Evolutionary conservation across 129 eudicot genomes (phyloP).

Genomic region (Flaveria bidentis): DNA sequence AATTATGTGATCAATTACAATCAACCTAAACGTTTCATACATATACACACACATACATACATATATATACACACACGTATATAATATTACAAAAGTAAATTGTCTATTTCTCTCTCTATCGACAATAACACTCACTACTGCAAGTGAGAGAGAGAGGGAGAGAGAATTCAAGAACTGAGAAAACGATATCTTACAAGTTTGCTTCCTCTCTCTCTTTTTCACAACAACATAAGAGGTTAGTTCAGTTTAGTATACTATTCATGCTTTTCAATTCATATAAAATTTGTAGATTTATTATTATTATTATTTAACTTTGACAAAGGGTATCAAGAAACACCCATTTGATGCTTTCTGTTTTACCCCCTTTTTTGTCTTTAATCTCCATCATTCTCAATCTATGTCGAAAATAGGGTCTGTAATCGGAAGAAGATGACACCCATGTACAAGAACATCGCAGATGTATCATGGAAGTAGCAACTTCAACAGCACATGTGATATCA

Average conservation of each 20-base stretch:
- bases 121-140: constrained; percentile 48
- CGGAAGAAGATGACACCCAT: constrained; percentile 32
- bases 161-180: constrained; percentile 28
- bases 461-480: constrained; percentile 55
- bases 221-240: constrained; percentile 42
- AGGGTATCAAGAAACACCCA: constrained; percentile 28
- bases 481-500: background rate
- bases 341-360: constrained; percentile 39
- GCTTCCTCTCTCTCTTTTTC: constrained; percentile 35
- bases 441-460: constrained; percentile 18
- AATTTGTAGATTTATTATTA: constrained; percentile 2
- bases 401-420: constrained; percentile 36
- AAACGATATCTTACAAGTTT: constrained; percentile 35
- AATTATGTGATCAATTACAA: constrained; percentile 4
- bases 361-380: constrained; percentile 41
- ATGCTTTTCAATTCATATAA: constrained; percentile 37
- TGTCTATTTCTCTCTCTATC: constrained; percentile 50
- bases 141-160: constrained; percentile 30
- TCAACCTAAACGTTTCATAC: background rate
- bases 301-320: constrained; percentile 10
- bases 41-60: background rate
- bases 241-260: constrained; percentile 29
- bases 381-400: constrained; percentile 34
- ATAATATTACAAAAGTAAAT: constrained; percentile 24
- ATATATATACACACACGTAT: no score